These are phyloP conservation scores for Stagonosporopsis chrysanthemi DNA, from an alignment of 2,329 filamentous ascomycete species.

Conservation along the genomic window DNA sequence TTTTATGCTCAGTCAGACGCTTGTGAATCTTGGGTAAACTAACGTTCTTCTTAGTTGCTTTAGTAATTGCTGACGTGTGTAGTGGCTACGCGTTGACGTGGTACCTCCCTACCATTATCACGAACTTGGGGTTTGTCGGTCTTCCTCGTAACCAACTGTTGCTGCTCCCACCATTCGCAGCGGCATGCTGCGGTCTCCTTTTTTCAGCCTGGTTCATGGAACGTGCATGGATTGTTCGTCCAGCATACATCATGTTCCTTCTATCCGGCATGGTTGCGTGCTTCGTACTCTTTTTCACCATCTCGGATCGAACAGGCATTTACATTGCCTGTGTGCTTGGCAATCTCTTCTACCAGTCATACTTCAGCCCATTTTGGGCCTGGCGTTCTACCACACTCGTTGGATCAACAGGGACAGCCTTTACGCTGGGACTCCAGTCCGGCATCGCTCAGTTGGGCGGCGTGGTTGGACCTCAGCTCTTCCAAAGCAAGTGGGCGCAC, in stretches of 20 bases:
- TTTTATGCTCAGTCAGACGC: slow-evolving; percentile 50
- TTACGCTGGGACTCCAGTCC: slow-evolving; percentile 55
- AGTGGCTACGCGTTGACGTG: slow-evolving; percentile 53
- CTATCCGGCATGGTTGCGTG: slow-evolving; percentile 52
- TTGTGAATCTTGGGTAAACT: slow-evolving; percentile 50
- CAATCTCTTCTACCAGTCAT: slow-evolving; percentile 54
- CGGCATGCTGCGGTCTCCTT: slow-evolving; percentile 49
- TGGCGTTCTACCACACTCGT: slow-evolving; percentile 25
- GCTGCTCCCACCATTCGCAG: slow-evolving; percentile 55
- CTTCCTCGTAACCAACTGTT: slow-evolving; percentile 56
- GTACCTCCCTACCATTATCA: slow-evolving; percentile 54
- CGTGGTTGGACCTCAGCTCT: slow-evolving; percentile 56
- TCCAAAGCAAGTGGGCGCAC: slow-evolving; percentile 53
- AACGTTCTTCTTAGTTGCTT: neutral
- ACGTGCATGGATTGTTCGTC: slow-evolving; percentile 52
- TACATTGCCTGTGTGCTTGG: slow-evolving; percentile 57
- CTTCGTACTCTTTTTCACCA: slow-evolving; percentile 55
- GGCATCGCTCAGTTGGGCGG: slow-evolving; percentile 56
- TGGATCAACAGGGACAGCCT: slow-evolving; percentile 56
- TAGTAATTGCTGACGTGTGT: neutral
- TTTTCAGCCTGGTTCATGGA: slow-evolving; percentile 53
- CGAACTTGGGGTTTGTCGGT: slow-evolving; percentile 52
- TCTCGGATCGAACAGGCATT: slow-evolving; percentile 46
- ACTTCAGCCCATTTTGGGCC: slow-evolving; percentile 42
- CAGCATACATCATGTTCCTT: slow-evolving; percentile 53